These are phyloP conservation scores for Podospora bellae-mahoneyi DNA, from an alignment of 495 filamentous ascomycete species.

Conservation along the genomic window DNA sequence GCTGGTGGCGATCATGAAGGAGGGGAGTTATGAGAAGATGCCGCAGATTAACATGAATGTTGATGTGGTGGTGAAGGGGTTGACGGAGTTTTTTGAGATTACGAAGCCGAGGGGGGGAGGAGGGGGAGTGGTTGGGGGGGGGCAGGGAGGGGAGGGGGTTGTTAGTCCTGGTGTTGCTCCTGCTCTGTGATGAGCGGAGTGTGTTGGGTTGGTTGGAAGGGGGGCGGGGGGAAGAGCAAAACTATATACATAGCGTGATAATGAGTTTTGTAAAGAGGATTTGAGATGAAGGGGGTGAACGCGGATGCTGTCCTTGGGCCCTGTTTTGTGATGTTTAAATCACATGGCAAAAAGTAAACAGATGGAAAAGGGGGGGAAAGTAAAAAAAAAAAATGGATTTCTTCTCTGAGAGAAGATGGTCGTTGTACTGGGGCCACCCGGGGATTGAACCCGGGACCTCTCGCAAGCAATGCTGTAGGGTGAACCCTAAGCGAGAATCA, in stretches of 20 bases:
- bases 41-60: slow-evolving; percentile 57
- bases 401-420: not conserved
- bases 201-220: not conserved
- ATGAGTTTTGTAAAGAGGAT: not conserved
- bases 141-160: not conserved
- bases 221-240: not conserved
- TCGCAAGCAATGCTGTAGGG: not conserved
- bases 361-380: not conserved
- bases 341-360: no score
- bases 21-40: slow-evolving; percentile 58
- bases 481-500: not conserved
- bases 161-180: not conserved
- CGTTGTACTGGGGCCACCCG: not conserved
- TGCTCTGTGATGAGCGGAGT: not conserved
- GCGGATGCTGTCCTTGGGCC: no score
- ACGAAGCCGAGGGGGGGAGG: slow-evolving; percentile 45
- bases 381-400: not conserved
- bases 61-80: slow-evolving; percentile 51
- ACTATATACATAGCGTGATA: not conserved
- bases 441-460: not conserved
- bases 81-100: slow-evolving; percentile 56
- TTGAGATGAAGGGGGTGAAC: no score
- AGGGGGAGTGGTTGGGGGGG: not conserved
- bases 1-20: slow-evolving; percentile 72
- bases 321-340: no score